Evolutionary conservation across 2,329 filamentous ascomycete species (phyloP), one percentile per base, ranked within the genome.

Genomic region (Monilinia laxa): DNA sequence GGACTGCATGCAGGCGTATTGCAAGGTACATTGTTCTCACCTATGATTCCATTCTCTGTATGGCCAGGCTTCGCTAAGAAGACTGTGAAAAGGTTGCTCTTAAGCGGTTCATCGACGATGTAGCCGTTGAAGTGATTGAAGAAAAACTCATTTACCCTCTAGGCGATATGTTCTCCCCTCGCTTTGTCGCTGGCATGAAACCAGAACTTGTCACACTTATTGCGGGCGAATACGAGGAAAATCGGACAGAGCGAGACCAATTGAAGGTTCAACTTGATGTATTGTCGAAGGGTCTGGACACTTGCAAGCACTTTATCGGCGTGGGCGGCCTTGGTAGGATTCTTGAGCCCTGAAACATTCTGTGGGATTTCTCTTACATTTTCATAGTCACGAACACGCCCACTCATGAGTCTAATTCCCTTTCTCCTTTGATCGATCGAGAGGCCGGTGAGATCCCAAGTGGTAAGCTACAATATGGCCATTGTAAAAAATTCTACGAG

Each of bases 111-210:
- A 69, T 81, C 31, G 80, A 82, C 31, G 77, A 80, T 47, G 70
- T 82, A 5, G 76, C 80, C 11, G 74, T 80, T 25, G 74, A 81
- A 67, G 77, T 80, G 1, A 76, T 83, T 18, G 81, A 83, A 70
- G 69, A 68, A 4, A 77, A 78, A 52, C 75, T 82, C 10, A 67
- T 82, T 25, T 70, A 71, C 1, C 72, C 68, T 4, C 74, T 83
- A 1, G 42, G 71, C 6, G 70, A 75, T 23, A 80, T 83, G 20
- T 73, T 83, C 12, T 78, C 79, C 0, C 80, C 81, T 0, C 65
- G 78, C 1, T 72, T 72, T 3, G 77, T 82, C 23, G 76, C 71
- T 62, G 62, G 69, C 6, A 81, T 83, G 79, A 9, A 74, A 0
- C 52, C 70, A 6, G 76, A 79, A 0, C 67, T 77, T 0, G 75